Base-by-base conservation (phyloP, 768 basidiomycete species). In the Omphalotus guepiniiformis region DNA sequence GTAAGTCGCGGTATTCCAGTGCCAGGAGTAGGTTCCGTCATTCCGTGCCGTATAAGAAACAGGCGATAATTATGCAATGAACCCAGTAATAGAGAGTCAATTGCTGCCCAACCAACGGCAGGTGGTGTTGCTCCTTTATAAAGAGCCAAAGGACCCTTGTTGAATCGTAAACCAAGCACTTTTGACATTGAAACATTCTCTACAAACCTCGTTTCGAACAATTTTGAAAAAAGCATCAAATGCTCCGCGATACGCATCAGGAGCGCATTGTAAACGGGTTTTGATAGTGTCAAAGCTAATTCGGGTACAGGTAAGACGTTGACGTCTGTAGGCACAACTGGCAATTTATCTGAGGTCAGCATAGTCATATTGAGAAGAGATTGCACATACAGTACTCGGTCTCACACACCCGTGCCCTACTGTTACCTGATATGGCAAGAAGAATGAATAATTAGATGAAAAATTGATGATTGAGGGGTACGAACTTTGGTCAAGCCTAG, bases 51-150 rank as follows among this genome's bases (percentile, higher is more conserved):
- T 30, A 78, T 64, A 28, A 76, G 71, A 44, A 80, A 76, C 3
- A 87, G 68, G 6, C 86, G 78, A 60, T 86, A 88, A 57, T 85
- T 84, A 61, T 87, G 83, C 27, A 86, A 63, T 13, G 82, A 83
- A 23, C 84, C 85, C 48, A 84, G 69, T 16, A 85, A 71, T 22
- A 87, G 67, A 16, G 84, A 82, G 58, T 88, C 86, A 47, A 83
- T 82, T 35, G 80, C 76, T 13, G 82, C 79, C 85, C 84, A 86
- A 11, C 83, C 84, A 3, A 86, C 70, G 13, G 82, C 81, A 5
- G 84, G 85, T 16, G 84, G 82, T 2, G 83, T 82, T 8, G 80
- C 83, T 6, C 85, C 84, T 64, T 85, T 87, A 70, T 87, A 88
- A 27, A 88, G 66, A 2, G 83, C 84, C 41, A 80, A 61, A 15